Evolutionary conservation across 306 rosid genomes (phyloP).

Genomic region (Styphnolobium japonicum): DNA sequence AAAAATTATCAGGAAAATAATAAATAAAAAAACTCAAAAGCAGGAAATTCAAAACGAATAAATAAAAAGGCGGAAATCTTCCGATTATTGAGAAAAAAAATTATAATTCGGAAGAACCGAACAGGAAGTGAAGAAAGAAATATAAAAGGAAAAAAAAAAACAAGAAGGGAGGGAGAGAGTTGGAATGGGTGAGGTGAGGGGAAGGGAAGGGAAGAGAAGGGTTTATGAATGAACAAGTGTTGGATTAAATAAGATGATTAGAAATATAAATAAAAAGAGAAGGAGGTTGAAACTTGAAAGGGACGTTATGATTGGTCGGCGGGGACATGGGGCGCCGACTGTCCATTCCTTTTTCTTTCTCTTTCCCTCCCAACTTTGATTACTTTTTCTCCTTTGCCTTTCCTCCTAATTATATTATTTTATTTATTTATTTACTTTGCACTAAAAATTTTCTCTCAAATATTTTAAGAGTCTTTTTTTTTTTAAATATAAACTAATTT

Average conservation of each 20-base stretch:
- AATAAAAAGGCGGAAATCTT: neutral
- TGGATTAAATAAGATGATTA: neutral
- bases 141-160: neutral
- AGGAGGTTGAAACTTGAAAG: slow-evolving; percentile 30
- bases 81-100: neutral
- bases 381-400: neutral
- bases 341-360: slow-evolving; percentile 37
- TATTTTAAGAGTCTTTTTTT: too few relatives aligned
- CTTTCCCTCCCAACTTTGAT: neutral
- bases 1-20: too few relatives aligned
- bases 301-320: slow-evolving; percentile 79
- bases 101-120: neutral
- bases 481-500: too few relatives aligned
- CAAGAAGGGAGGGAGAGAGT: neutral
- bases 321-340: slow-evolving; percentile 78
- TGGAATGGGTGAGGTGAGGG: neutral
- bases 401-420: too few relatives aligned
- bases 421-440: too few relatives aligned
- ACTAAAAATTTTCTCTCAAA: too few relatives aligned
- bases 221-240: too few relatives aligned
- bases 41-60: neutral
- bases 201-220: too few relatives aligned
- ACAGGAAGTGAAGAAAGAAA: too few relatives aligned
- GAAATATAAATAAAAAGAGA: too few relatives aligned
- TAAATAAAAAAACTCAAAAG: neutral